Evolutionary conservation across 2,329 filamentous ascomycete species (phyloP).

Genomic region (Lasiodiplodia theobromae): DNA sequence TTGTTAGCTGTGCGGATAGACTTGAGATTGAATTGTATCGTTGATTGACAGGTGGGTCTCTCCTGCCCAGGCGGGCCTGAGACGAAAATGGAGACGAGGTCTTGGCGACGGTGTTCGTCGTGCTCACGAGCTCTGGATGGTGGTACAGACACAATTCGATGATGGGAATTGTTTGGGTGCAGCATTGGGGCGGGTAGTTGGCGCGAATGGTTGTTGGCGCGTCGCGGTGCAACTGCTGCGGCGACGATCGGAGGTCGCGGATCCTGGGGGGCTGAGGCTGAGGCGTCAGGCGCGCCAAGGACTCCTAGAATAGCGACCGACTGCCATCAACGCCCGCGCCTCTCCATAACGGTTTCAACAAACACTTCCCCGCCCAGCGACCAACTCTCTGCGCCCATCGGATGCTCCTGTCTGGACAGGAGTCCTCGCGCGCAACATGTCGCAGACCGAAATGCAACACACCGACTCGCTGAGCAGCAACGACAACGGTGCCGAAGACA

Average conservation of each 20-base stretch:
- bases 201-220: neutral
- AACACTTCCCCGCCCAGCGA: neutral
- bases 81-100: neutral
- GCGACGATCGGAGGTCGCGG: neutral
- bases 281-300: constrained; percentile 20
- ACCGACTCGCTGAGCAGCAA: constrained; percentile 53
- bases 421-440: constrained; percentile 45
- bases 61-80: neutral
- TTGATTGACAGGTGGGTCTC: neutral
- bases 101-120: neutral
- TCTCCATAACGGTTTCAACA: constrained; percentile 18
- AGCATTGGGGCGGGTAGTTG: neutral
- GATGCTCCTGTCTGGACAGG: constrained; percentile 17
- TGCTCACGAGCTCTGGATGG: neutral
- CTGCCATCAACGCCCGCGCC: constrained; percentile 23
- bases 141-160: neutral
- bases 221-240: neutral
- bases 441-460: constrained; percentile 53
- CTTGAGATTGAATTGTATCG: neutral
- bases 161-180: neutral
- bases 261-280: constrained; percentile 1
- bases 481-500: constrained; percentile 47
- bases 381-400: constrained; percentile 6
- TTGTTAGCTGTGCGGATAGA: neutral
- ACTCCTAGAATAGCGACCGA: constrained; percentile 25